phyloP scores from a whole-genome alignment of 2,329 filamentous ascomycete genomes.

The Phaeosphaeria sp. region DNA sequence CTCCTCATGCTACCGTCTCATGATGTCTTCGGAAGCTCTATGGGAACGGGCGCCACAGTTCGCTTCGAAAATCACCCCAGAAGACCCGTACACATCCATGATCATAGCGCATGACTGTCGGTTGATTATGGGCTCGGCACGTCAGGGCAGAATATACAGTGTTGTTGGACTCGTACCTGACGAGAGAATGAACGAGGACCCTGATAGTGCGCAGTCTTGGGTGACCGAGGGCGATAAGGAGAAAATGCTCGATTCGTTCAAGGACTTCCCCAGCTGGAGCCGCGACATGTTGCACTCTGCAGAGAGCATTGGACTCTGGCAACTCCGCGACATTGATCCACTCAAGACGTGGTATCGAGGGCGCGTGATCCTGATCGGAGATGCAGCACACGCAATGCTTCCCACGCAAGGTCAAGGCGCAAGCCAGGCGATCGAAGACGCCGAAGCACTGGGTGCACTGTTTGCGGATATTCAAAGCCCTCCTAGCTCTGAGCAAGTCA shows the following conservation, averaged over 20 bases:
- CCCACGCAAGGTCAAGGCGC: constrained; percentile 62
- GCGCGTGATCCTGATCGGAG: constrained; percentile 61
- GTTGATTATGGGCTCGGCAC: constrained; percentile 56
- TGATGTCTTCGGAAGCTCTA: constrained; percentile 32
- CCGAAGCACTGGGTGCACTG: constrained; percentile 51
- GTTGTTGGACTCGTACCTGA: constrained; percentile 56
- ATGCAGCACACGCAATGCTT: constrained; percentile 64
- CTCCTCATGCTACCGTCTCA: constrained; percentile 49
- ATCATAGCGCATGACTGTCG: constrained; percentile 52
- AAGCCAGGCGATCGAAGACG: constrained; percentile 63
- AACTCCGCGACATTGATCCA: constrained; percentile 54
- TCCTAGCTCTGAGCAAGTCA: constrained; percentile 25
- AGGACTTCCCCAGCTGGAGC: constrained; percentile 52
- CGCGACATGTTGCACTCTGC: constrained; percentile 40
- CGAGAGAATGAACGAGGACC: constrained; percentile 49
- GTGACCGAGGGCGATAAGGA: constrained; percentile 45
- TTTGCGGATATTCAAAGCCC: constrained; percentile 15
- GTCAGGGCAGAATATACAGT: constrained; percentile 51
- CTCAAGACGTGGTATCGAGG: constrained; percentile 53
- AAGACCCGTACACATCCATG: constrained; percentile 54
- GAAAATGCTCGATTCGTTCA: constrained; percentile 50
- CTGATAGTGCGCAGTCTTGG: constrained; percentile 49
- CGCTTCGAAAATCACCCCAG: constrained; percentile 42
- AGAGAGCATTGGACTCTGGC: constrained; percentile 52
- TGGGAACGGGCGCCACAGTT: constrained; percentile 31